Evolutionary conservation across 148 eudicot genomes (phyloP).

Genomic region (Chenopodium suecicum): DNA sequence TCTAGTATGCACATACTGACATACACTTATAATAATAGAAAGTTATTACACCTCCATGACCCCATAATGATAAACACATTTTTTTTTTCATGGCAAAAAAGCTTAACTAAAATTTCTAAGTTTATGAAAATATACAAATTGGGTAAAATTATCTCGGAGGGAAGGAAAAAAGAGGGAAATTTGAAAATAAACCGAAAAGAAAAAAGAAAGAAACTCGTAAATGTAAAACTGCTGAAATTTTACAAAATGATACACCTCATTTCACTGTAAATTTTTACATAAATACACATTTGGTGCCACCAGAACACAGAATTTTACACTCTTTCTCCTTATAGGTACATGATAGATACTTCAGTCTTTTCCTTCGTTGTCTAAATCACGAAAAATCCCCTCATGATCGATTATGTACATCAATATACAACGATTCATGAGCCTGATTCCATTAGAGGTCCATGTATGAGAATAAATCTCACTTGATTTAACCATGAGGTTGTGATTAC

Average conservation of each 20-base stretch:
- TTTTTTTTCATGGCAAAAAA: too few species aligned
- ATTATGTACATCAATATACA: constrained; percentile 4
- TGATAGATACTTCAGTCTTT: background rate
- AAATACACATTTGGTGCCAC: constrained; percentile 2
- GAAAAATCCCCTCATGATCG: background rate
- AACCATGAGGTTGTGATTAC: background rate
- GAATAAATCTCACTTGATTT: constrained; percentile 1
- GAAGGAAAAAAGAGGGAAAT: background rate
- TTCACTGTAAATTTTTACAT: background rate
- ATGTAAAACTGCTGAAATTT: background rate
- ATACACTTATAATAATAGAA: background rate
- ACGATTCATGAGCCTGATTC: background rate
- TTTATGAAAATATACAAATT: background rate
- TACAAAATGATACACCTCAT: background rate
- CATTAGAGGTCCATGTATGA: constrained; percentile 3
- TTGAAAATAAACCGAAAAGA: background rate
- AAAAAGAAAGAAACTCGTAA: too few species aligned
- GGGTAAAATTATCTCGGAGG: too few species aligned
- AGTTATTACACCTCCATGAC: too few species aligned
- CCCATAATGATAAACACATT: background rate
- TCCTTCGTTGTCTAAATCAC: background rate
- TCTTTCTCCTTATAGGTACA: background rate
- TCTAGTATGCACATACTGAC: background rate
- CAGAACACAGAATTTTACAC: background rate
- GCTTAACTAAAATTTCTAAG: background rate